Evolutionary conservation across 257 asterid genomes (phyloP), one percentile per base, ranked within the genome.

Genomic region (Coffea canephora): DNA sequence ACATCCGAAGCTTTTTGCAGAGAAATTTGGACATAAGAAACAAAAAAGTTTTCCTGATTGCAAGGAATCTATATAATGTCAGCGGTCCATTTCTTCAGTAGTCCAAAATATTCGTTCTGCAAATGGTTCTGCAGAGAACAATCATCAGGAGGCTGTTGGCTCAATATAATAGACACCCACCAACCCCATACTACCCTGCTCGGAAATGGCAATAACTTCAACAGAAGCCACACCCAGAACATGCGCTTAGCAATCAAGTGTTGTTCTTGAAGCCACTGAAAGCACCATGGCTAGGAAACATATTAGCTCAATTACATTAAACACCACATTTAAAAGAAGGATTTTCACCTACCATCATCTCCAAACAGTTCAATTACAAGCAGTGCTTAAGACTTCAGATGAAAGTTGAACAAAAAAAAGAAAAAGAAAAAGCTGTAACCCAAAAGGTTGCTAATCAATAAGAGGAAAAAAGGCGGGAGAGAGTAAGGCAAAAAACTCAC

Each of bases 401-500:
- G 67, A 25, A 23, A 45, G 13, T 45, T 2, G 43, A 46, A 39
- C 8, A n/a, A 25, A 45, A 71, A 59, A 71, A 43, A 10, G 31
- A 45, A 4, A 25, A 67, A 55, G 59, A 19, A 36, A 59, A 16
- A 71, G 41, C 52, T 65, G 43, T 39, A 39, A 39, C 43, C 5
- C 31, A 48, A 71, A n/a, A 12, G 45, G 39, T 45, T 16, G 16
- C 36, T 21, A 21, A 21, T 34, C 23, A 77, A 36, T 31, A 46
- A 21, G 54, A 64, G 13, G 13, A 31, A 19, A 55, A 72, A 61
- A 55, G n/a, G 43, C 31, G 3, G 49, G 39, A 10, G 50, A 12
- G 21, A 64, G 67, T 11, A 15, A 79, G 48, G 52, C 18, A 14
- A 54, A 80, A 57, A 67, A 83, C 97, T 85, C 79, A 96, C 99